Conservation (phyloP, 345 rosid species). For the Luvunga scandens region DNA sequence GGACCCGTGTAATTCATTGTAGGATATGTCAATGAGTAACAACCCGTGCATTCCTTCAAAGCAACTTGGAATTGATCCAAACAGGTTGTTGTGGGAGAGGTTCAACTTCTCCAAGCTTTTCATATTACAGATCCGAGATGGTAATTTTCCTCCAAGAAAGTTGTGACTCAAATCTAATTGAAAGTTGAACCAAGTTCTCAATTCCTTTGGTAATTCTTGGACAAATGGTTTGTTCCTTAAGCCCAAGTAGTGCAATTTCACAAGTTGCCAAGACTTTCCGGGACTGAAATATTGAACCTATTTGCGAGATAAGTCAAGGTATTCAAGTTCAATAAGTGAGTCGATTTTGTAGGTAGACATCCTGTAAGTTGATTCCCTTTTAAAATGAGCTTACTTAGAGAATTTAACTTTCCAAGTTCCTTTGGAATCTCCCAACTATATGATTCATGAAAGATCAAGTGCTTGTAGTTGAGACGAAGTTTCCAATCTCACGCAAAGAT, state of each 20-base stretch:
- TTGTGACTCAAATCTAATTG: not conserved
- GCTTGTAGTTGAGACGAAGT: not conserved
- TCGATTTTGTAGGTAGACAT: not conserved
- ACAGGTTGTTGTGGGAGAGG: not conserved
- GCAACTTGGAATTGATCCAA: not conserved
- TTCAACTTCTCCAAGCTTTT: not conserved
- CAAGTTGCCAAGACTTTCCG: not conserved
- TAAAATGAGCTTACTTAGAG: conserved; percentile 18
- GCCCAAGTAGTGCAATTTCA: not conserved
- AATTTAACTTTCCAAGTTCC: conserved; percentile 11
- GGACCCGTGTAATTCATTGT: not conserved
- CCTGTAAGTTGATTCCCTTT: not conserved
- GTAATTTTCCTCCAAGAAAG: not conserved
- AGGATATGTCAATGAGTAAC: not conserved
- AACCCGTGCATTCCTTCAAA: not conserved
- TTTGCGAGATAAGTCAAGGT: not conserved
- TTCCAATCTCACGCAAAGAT: conserved; percentile 9
- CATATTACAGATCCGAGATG: not conserved
- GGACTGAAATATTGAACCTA: not conserved
- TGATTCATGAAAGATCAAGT: conserved; percentile 22
- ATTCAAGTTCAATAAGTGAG: not conserved
- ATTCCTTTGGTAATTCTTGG: not conserved
- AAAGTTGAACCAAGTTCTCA: not conserved
- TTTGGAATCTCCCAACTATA: conserved; percentile 20
- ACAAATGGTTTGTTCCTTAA: not conserved